A percentile compares a stretch with the other conserved stretches of the same genome.
Evolutionary conservation across 129 eudicot genomes (phyloP).

Genomic region (Solidago caesia): DNA sequence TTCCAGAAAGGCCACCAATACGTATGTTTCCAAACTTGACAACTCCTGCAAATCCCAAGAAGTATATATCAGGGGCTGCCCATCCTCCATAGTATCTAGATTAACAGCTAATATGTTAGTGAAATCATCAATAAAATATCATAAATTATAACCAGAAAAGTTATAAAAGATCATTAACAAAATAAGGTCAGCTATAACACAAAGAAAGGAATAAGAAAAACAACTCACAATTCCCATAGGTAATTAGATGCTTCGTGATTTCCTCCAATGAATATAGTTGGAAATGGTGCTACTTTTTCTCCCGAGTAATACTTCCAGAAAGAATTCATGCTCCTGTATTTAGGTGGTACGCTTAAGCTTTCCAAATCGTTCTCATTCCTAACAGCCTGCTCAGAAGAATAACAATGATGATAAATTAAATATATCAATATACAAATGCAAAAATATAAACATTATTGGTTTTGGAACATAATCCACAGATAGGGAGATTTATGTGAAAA

Average conservation of each 20-base stretch:
- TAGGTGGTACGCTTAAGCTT: constrained; percentile 70
- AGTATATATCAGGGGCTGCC: constrained; percentile 93
- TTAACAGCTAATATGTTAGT: constrained; percentile 23
- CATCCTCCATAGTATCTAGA: constrained; percentile 97
- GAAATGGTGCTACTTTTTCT: constrained; percentile 81
- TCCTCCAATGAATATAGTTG: constrained; percentile 94
- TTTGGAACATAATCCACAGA: not conserved
- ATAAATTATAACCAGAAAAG: constrained; percentile 1
- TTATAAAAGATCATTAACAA: not conserved
- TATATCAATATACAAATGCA: not conserved
- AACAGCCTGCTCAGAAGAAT: constrained; percentile 62
- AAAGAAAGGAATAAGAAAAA: not conserved
- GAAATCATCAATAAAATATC: constrained; percentile 17
- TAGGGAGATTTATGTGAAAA: not conserved
- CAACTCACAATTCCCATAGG: constrained; percentile 89
- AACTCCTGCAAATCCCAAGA: constrained; percentile 93
- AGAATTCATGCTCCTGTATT: constrained; percentile 71
- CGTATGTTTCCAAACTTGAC: constrained; percentile 89
- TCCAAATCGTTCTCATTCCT: constrained; percentile 82
- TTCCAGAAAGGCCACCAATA: constrained; percentile 96
- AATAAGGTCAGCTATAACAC: not conserved
- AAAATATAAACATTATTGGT: not conserved
- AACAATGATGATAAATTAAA: not conserved
- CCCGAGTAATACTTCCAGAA: constrained; percentile 97
- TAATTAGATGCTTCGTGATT: constrained; percentile 98